phyloP scores from a whole-genome alignment of 192 early-diverging fungal species.

The Geosiphon pyriformis region DNA sequence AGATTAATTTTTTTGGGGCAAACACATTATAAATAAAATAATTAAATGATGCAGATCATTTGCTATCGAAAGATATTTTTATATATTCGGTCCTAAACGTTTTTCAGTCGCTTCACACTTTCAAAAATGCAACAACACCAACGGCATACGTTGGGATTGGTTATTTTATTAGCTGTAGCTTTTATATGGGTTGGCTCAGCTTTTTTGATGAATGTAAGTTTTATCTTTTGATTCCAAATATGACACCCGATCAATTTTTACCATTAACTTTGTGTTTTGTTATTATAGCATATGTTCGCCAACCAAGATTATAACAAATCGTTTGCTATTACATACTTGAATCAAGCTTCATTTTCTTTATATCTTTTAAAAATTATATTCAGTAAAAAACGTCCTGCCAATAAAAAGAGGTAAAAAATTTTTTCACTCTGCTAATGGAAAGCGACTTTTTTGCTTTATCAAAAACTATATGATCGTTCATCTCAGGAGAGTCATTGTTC shows the following conservation, averaged over 20 bases:
- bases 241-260: not conserved
- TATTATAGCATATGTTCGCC: conserved; percentile 57
- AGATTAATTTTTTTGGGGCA: too few species aligned
- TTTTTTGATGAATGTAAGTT: conserved; percentile 65
- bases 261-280: not conserved
- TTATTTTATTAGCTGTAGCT: conserved; percentile 62
- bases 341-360: conserved; percentile 69
- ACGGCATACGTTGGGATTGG: conserved; percentile 58
- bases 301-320: conserved; percentile 66
- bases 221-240: not conserved
- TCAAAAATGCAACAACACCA: not conserved
- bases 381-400: conserved; percentile 3
- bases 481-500: too few species aligned
- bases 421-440: not conserved
- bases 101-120: too few species aligned
- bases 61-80: too few species aligned
- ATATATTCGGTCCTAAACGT: too few species aligned
- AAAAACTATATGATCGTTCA: too few species aligned
- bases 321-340: conserved; percentile 74
- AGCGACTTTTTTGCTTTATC: not conserved
- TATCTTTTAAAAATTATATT: conserved; percentile 51
- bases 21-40: too few species aligned
- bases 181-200: conserved; percentile 76
- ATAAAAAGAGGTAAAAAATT: conserved; percentile 7
- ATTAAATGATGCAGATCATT: too few species aligned